A percentile compares a stretch with the other conserved stretches of the same genome.
These are phyloP conservation scores for Lepidium didymum DNA, from an alignment of 345 rosid genomes.

Conservation along the genomic window DNA sequence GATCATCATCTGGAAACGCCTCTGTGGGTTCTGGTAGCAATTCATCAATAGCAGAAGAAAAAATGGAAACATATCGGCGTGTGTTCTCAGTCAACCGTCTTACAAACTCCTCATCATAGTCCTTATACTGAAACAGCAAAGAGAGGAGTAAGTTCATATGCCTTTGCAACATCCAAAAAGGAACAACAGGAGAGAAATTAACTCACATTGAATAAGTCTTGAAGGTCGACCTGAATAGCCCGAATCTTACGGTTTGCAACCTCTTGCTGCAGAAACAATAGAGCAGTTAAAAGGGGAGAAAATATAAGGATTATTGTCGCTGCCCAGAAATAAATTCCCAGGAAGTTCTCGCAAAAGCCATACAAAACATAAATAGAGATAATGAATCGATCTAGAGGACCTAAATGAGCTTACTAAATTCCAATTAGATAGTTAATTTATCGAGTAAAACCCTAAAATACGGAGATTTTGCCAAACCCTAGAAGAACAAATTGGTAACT, in stretches of 20 bases:
- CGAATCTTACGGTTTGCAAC: slow-evolving; percentile 74
- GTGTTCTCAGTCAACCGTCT: slow-evolving; percentile 79
- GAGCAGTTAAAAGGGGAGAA: neutral
- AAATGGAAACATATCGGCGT: slow-evolving; percentile 72
- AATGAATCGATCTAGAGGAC: neutral
- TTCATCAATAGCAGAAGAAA: slow-evolving; percentile 72
- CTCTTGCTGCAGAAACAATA: slow-evolving; percentile 51
- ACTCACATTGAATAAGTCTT: slow-evolving; percentile 70
- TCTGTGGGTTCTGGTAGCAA: slow-evolving; percentile 83
- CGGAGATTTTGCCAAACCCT: slow-evolving; percentile 11
- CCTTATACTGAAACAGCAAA: slow-evolving; percentile 48
- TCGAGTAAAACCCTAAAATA: slow-evolving; percentile 11
- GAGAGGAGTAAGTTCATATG: neutral
- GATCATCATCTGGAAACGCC: slow-evolving; percentile 84
- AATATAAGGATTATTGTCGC: slow-evolving; percentile 1
- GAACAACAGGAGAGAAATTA: neutral
- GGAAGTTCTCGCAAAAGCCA: neutral
- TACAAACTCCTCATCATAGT: slow-evolving; percentile 56
- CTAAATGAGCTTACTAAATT: neutral
- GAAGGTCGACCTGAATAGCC: slow-evolving; percentile 72
- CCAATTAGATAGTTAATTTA: neutral
- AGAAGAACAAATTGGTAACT: neutral
- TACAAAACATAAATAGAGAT: neutral
- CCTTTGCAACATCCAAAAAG: neutral
- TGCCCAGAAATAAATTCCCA: neutral